Evolutionary conservation across 768 basidiomycete genomes (phyloP).

Genomic region (Exidia glandulosa): DNA sequence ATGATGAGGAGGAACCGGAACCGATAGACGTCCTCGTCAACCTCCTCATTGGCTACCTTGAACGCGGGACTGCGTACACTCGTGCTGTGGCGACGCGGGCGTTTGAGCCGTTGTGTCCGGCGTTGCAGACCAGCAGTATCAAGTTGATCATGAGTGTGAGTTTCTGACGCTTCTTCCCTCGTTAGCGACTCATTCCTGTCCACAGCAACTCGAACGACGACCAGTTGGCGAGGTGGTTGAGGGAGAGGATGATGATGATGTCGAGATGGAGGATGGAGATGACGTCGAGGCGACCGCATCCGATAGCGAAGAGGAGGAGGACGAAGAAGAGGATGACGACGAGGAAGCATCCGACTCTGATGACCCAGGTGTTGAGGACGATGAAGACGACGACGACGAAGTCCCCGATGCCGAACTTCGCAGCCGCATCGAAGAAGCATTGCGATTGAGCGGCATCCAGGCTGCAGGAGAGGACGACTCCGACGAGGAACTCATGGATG

Average conservation of each 20-base stretch:
- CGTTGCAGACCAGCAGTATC: constrained; percentile 57
- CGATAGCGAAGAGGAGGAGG: constrained; percentile 34
- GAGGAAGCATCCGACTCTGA: constrained; percentile 31
- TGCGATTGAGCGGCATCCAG: background rate
- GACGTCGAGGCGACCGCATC: constrained; percentile 22
- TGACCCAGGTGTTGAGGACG: constrained; percentile 44
- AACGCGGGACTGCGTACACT: constrained; percentile 70
- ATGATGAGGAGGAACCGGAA: constrained; percentile 33
- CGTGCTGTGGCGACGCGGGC: constrained; percentile 70
- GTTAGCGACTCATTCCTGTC: constrained; percentile 1
- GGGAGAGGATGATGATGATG: constrained; percentile 18
- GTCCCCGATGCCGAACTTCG: constrained; percentile 21
- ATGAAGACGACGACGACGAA: constrained; percentile 45
- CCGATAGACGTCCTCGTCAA: constrained; percentile 83
- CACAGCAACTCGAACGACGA: constrained; percentile 74
- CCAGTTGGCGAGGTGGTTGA: constrained; percentile 28
- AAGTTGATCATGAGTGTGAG: constrained; percentile 75
- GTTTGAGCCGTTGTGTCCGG: constrained; percentile 61
- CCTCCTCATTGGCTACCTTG: constrained; percentile 80
- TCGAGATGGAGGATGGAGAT: constrained; percentile 24
- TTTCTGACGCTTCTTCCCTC: constrained; percentile 5
- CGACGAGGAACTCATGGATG: constrained; percentile 75
- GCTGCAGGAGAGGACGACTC: background rate
- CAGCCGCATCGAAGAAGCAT: background rate
- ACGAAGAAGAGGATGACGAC: constrained; percentile 32